Evolutionary conservation across 345 rosid genomes (phyloP).

Genomic region (Pugionium cornutum): DNA sequence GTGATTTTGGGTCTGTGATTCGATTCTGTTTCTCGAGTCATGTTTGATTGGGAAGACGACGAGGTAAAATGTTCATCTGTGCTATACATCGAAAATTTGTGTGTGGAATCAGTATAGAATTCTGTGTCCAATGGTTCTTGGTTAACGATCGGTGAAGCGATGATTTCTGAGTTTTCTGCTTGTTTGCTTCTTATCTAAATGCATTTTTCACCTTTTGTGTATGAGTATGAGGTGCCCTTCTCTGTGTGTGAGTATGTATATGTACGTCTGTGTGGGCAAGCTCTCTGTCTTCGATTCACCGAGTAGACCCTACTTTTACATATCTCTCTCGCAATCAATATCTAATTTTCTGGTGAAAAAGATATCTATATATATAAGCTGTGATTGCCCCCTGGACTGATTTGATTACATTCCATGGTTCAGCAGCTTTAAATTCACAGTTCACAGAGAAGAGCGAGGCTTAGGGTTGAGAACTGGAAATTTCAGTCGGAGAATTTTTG

Average conservation of each 20-base stretch:
- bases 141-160: not conserved
- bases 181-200: not conserved
- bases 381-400: not conserved
- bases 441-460: not conserved
- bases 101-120: not conserved
- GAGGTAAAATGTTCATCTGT: conserved; percentile 57
- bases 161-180: conserved; percentile 14
- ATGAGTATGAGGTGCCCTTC: not conserved
- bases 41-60: conserved; percentile 99
- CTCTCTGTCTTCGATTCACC: not conserved
- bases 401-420: not conserved
- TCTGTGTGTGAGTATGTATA: conserved; percentile 1
- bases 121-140: no score
- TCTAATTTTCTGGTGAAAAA: not conserved
- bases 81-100: not conserved
- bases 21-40: conserved; percentile 45
- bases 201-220: not conserved
- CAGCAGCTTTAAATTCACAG: not conserved
- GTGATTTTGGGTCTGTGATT: conserved; percentile 39
- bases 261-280: not conserved
- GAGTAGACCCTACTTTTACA: not conserved
- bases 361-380: not conserved
- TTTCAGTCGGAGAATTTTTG: no score
- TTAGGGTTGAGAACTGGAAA: not conserved
- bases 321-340: not conserved